Conservation (phyloP, 169 alveolate species). For the Cryptosporidium sp. region DNA sequence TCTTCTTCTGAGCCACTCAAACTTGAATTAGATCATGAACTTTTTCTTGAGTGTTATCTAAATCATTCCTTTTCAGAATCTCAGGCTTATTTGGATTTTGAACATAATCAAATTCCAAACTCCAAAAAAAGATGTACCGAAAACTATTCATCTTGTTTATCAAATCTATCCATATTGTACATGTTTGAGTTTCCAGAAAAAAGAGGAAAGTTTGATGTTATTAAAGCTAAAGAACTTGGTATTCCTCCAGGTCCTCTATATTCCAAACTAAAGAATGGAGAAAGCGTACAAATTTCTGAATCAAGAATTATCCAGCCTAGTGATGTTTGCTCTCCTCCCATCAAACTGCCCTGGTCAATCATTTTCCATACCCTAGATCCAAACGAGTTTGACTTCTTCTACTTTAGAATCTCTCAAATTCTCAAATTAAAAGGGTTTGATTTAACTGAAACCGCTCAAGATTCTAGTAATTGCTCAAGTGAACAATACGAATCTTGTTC, state of each 20-base stretch:
- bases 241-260: constrained; percentile 88
- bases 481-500: background rate
- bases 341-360: constrained; percentile 80
- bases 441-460: background rate
- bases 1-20: constrained; percentile 25
- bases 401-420: background rate
- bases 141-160: background rate
- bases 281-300: constrained; percentile 81
- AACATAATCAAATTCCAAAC: background rate
- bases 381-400: background rate
- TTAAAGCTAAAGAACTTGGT: constrained; percentile 85
- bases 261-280: constrained; percentile 88
- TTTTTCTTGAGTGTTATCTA: constrained; percentile 6
- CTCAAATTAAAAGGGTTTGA: constrained; percentile 9
- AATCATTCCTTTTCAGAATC: background rate
- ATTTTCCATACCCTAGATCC: constrained; percentile 67
- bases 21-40: constrained; percentile 2
- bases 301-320: constrained; percentile 83
- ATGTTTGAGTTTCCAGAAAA: constrained; percentile 80
- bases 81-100: background rate
- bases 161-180: constrained; percentile 67
- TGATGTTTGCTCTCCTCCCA: constrained; percentile 88
- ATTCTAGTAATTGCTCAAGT: background rate
- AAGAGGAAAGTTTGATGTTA: constrained; percentile 82
- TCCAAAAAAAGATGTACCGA: constrained; percentile 16